Percentiles rank a stretch among this genome's conserved stretches.
Evolutionary conservation across 352 stramenopile genomes (phyloP).

Genomic region (Pythium apleroticum): DNA sequence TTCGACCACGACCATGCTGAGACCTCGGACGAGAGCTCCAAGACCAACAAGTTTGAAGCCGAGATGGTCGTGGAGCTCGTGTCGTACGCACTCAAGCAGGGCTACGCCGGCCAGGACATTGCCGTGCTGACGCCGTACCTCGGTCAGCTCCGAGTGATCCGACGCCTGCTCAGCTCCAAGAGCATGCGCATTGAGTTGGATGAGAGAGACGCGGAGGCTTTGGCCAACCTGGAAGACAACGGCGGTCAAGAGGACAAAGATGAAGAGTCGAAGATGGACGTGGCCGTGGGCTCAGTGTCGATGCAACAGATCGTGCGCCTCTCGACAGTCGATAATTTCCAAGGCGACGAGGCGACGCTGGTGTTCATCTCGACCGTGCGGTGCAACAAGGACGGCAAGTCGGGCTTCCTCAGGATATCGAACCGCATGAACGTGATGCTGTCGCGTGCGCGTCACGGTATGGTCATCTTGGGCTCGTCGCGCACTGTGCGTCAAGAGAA

Average conservation of each 20-base stretch:
- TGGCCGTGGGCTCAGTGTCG: background rate
- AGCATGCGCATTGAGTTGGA: conserved; percentile 28
- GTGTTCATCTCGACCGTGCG: conserved; percentile 72
- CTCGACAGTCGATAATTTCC: conserved; percentile 70
- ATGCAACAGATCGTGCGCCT: conserved; percentile 35
- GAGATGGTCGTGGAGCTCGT: conserved; percentile 64
- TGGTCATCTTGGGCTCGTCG: conserved; percentile 56
- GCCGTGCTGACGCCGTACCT: conserved; percentile 84
- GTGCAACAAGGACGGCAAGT: conserved; percentile 44
- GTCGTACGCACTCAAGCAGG: conserved; percentile 71
- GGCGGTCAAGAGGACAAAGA: conserved; percentile 7
- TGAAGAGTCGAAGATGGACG: background rate
- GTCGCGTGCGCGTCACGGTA: conserved; percentile 53
- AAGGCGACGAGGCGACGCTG: conserved; percentile 74
- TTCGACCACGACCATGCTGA: conserved; percentile 63
- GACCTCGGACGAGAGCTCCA: conserved; percentile 34
- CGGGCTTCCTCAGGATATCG: conserved; percentile 72
- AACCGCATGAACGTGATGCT: conserved; percentile 76
- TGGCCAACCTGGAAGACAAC: conserved; percentile 29
- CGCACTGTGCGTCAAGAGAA: conserved; percentile 34
- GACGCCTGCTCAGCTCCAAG: conserved; percentile 39
- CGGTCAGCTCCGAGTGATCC: conserved; percentile 69
- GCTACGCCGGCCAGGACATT: conserved; percentile 60
- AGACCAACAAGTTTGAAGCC: conserved; percentile 72
- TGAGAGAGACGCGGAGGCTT: conserved; percentile 36